phyloP scores from a whole-genome alignment of 75 land plant species.

The Selaginella moellendorffii region DNA sequence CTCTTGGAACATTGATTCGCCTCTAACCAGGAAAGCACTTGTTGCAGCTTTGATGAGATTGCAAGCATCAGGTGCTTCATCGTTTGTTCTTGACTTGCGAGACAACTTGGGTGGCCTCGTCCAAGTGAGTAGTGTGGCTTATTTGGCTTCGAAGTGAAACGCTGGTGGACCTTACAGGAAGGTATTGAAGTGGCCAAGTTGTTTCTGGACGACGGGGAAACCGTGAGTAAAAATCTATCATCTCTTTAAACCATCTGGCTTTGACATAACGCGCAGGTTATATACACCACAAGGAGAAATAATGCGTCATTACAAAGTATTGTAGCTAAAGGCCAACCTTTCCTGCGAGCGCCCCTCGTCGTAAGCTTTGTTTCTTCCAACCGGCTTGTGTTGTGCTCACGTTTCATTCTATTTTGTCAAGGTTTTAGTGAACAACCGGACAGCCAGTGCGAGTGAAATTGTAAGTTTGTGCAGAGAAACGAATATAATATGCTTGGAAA shows the following conservation, averaged over 20 bases:
- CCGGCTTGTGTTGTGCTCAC: not conserved
- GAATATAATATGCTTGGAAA: not conserved
- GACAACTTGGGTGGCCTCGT: conserved; percentile 94
- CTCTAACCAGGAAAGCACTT: not conserved
- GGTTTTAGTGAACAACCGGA: conserved; percentile 80
- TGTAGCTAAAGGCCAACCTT: conserved; percentile 43
- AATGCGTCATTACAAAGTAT: conserved; percentile 37
- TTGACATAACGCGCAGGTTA: conserved; percentile 47
- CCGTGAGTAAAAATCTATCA: conserved; percentile 30
- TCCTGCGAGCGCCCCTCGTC: conserved; percentile 52
- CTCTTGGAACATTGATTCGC: too few species aligned
- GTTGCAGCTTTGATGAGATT: conserved; percentile 70
- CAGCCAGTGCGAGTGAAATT: conserved; percentile 99
- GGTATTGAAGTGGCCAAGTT: conserved; percentile 93
- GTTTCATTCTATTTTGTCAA: conserved; percentile 19
- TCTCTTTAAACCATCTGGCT: too few species aligned
- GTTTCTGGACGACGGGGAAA: conserved; percentile 68
- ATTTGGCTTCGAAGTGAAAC: not conserved
- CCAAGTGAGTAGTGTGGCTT: conserved; percentile 36
- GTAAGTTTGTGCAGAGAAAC: conserved; percentile 30
- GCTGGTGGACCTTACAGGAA: conserved; percentile 34
- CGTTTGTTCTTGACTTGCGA: conserved; percentile 72
- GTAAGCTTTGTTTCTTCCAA: conserved; percentile 27
- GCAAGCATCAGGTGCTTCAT: conserved; percentile 70
- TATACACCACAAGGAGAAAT: conserved; percentile 71